Evolutionary conservation across 495 filamentous ascomycete species (phyloP).

Genomic region (Bathelium albidoporum): DNA sequence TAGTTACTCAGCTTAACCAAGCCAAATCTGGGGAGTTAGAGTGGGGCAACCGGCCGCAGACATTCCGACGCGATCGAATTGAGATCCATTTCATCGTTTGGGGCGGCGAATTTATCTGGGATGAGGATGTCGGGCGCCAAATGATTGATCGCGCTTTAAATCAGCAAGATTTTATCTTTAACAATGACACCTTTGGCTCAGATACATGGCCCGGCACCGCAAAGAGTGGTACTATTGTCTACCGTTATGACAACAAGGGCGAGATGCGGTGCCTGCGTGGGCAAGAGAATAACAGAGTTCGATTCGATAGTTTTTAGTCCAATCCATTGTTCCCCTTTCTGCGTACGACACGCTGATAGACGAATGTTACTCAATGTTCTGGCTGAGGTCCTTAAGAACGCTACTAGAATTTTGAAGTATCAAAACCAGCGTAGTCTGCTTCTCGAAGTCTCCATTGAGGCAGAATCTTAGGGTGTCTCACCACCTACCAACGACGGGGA

Average conservation of each 20-base stretch:
- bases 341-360: too few relatives aligned
- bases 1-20: background rate
- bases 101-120: background rate
- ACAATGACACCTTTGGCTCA: background rate
- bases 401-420: too few relatives aligned
- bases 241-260: background rate
- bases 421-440: too few relatives aligned
- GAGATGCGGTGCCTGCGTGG: background rate
- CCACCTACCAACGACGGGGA: too few relatives aligned
- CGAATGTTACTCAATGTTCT: background rate
- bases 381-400: background rate
- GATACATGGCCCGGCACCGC: background rate
- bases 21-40: background rate
- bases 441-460: too few relatives aligned
- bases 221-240: background rate
- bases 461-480: too few relatives aligned
- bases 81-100: background rate
- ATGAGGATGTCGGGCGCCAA: background rate
- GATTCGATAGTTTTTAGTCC: background rate
- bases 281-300: background rate
- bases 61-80: background rate
- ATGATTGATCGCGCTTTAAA: background rate
- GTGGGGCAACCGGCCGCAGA: background rate
- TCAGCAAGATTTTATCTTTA: background rate
- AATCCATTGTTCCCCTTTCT: background rate